Evolutionary conservation across 1,284 basidiomycete genomes (phyloP).

Genomic region (Ustilago bromivora): DNA sequence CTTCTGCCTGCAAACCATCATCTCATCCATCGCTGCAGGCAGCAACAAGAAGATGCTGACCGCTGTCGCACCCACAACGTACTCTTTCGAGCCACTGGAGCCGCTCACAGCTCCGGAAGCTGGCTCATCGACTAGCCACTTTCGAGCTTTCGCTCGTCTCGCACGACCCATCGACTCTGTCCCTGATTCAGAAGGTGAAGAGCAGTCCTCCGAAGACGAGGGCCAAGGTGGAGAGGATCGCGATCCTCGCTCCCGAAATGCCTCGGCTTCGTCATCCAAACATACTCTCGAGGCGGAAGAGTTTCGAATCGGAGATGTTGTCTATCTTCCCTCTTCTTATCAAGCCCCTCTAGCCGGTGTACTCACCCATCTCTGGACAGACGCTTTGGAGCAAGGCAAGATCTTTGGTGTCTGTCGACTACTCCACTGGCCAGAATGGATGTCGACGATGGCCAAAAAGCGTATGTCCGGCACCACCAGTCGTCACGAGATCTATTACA

Average conservation of each 20-base stretch:
- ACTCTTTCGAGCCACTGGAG: conserved; percentile 37
- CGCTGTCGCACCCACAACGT: conserved; percentile 9
- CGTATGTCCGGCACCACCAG: conserved; percentile 49
- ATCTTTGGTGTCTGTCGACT: conserved; percentile 54
- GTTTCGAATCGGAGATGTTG: conserved; percentile 49
- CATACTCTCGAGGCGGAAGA: conserved; percentile 29
- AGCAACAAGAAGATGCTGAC: conserved; percentile 16
- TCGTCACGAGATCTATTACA: conserved; percentile 59
- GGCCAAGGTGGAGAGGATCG: conserved; percentile 27
- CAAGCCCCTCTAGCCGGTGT: conserved; percentile 50
- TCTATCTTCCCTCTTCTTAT: conserved; percentile 53
- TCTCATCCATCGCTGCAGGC: not conserved
- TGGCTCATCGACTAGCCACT: conserved; percentile 36
- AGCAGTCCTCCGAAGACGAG: conserved; percentile 25
- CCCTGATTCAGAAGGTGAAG: conserved; percentile 40
- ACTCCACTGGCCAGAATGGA: conserved; percentile 56
- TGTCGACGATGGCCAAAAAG: conserved; percentile 53
- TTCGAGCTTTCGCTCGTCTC: conserved; percentile 34
- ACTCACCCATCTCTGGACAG: conserved; percentile 51
- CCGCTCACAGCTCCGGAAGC: conserved; percentile 19
- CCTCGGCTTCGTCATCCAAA: conserved; percentile 27
- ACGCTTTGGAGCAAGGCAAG: conserved; percentile 37
- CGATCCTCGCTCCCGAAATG: conserved; percentile 18
- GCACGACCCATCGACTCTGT: conserved; percentile 24
- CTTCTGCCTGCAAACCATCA: not conserved